Base-by-base conservation (phyloP, 108 stramenopile genomes). In the Licmophora abbreviata region DNA sequence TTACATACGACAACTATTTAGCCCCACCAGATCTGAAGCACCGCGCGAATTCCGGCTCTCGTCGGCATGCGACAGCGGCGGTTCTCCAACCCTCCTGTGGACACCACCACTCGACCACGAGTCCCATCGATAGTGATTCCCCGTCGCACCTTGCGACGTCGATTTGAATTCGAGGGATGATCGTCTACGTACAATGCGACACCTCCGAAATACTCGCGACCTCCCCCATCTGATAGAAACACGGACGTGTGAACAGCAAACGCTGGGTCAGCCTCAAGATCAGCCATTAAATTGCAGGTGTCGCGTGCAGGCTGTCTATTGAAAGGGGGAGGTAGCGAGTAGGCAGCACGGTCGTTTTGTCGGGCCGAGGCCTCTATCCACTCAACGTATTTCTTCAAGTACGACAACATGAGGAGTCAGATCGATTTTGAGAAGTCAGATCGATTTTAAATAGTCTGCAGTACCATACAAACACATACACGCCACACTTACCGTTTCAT, bases 21-120 rank as follows among this genome's bases (percentile, higher is more conserved):
- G n/a, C n/a, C 24, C 77, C 77, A 78, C 77, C 77, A 78, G 30
- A 78, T 69, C 49, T 78, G 77, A n/a, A 78, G 44, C 29, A 43
- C 71, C 24, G 65, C 54, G 18, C 68, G 59, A 27, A 73, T 34
- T 2, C 77, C 77, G 14, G 51, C 54, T 45, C 73, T 61, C 14
- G 44, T 48, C 7, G 77, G 77, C 24, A 78, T 43, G 0, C 77
- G 58, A 48, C 77, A 78, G 4, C 59, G 50, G 18, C 48, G 28
- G 42, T 78, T 78, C 32, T 78, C 77, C n/a, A 54, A 10, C 31
- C 77, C 69, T 31, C 72, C 68, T 2, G 72, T 65, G 4, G 69
- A 71, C 17, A 77, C 63, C 0, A 73, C 45, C 14, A 71, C 35
- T 30, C 72, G 53, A 6, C 72, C 77, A n/a, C 15, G 27, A 12